Conservation (phyloP, 73 alveolate species). For the Paramecium sexaurelia region DNA sequence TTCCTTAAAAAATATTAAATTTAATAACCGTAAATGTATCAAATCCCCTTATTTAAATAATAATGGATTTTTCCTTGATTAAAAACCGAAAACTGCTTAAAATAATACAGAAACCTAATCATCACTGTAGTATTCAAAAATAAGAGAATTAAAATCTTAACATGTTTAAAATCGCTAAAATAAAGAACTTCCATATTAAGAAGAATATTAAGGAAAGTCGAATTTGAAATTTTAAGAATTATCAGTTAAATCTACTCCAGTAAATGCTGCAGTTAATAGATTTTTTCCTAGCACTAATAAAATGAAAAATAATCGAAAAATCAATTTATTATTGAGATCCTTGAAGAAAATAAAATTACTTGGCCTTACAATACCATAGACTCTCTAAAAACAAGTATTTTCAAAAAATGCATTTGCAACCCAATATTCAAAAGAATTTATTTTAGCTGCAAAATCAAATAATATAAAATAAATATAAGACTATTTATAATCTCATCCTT, state of each 20-base stretch:
- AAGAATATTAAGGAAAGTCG: neutral
- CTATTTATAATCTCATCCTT: neutral
- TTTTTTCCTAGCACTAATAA: neutral
- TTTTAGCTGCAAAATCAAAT: conserved; percentile 3
- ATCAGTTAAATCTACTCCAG: neutral
- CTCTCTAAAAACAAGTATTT: neutral
- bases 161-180: neutral
- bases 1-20: neutral
- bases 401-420: neutral
- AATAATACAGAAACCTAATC: neutral
- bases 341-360: neutral
- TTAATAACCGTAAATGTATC: neutral
- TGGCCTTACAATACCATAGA: neutral
- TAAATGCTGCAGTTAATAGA: neutral
- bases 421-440: neutral
- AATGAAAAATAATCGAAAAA: neutral
- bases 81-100: neutral
- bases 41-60: neutral
- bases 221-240: neutral
- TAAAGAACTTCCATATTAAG: neutral
- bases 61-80: neutral
- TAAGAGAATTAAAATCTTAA: neutral
- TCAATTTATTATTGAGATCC: neutral
- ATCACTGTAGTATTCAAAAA: neutral
- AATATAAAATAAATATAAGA: neutral